A percentile compares a stretch with the other conserved stretches of the same genome.
phyloP scores from a whole-genome alignment of 2,329 filamentous ascomycete species.

The Fusarium sulawesiense region DNA sequence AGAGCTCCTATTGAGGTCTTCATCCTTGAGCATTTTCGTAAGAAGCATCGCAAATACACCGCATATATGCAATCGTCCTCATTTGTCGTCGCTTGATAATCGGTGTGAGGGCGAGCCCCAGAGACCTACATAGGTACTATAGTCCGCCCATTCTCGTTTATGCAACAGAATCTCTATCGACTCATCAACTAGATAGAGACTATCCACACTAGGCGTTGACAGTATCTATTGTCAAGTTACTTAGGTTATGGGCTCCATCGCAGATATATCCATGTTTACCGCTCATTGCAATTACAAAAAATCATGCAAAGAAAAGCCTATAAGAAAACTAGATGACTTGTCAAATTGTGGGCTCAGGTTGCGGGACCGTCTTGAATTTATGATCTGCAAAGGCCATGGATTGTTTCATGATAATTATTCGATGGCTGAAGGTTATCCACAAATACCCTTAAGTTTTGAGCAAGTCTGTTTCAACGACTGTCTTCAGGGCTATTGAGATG shows the following conservation, averaged over 20 bases:
- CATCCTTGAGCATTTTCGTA: background rate
- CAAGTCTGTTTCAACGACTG: constrained; percentile 1
- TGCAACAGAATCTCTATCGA: background rate
- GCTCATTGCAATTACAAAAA: background rate
- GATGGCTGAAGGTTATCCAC: constrained; percentile 3
- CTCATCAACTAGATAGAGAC: background rate
- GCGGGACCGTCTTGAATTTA: constrained; percentile 20
- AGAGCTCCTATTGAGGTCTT: background rate
- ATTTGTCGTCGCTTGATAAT: background rate
- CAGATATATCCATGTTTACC: background rate
- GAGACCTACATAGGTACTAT: background rate
- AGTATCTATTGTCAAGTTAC: background rate
- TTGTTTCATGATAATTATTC: constrained; percentile 25
- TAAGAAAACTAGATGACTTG: constrained; percentile 2
- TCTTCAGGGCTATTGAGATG: background rate
- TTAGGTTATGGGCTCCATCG: background rate
- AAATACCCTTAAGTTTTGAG: constrained; percentile 18
- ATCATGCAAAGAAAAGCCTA: background rate
- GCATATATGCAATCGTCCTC: background rate
- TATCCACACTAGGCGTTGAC: background rate
- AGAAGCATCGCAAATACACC: background rate
- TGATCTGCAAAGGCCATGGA: constrained; percentile 21
- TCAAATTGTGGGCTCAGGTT: constrained; percentile 21
- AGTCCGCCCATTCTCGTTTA: background rate
- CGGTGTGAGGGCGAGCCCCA: background rate